Base-by-base conservation (phyloP, 2,329 filamentous ascomycete species). In the Sclerotinia nivalis region DNA sequence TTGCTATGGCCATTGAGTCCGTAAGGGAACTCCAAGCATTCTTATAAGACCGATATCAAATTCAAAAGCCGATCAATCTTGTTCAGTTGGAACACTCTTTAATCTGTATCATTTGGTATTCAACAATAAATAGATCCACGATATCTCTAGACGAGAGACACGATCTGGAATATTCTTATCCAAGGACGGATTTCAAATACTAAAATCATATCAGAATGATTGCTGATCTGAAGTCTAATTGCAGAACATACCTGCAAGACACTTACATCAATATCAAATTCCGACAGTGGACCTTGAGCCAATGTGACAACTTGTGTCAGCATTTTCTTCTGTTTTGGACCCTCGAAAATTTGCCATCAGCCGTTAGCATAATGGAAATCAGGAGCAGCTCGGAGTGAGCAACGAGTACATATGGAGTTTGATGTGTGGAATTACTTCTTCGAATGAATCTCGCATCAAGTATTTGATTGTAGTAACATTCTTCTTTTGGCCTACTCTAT, bases 391-490 rank as follows among this genome's bases (percentile, higher is more conserved):
- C 2, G 7, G 22, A 15, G 8, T 34, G 45, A 9, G 13, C 2
- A 15, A n/a, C 10, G 31, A n/a, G 56, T 5, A 15, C n/a, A 60
- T 9, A 20, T 4, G 10, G 34, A 31, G 25, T 60, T 25, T 4
- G 40, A 22, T 34, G 5, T 18, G 52, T 34, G 31, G 12, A 18
- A 10, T 52, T 56, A 73, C 70, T 67, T 73, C 70, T 70, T 78
- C 77, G 13, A 79, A 72, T 0, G 77, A 76, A 45, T 74, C 70
- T 31, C 68, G 68, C 73, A 77, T 77, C 34, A 76, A 70, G 61
- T 77, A 79, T 47, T 77, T 71, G 8, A 76, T 70, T 22, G 75
- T 73, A 1, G 71, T 76, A 1, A 78, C 75, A 9, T 70, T n/a
- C 1, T 62, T 68, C 37, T 66, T 71, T 28, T 79, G 77, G 1